phyloP scores from a whole-genome alignment of 2,329 filamentous ascomycete species.

The Clarireedia paspali region DNA sequence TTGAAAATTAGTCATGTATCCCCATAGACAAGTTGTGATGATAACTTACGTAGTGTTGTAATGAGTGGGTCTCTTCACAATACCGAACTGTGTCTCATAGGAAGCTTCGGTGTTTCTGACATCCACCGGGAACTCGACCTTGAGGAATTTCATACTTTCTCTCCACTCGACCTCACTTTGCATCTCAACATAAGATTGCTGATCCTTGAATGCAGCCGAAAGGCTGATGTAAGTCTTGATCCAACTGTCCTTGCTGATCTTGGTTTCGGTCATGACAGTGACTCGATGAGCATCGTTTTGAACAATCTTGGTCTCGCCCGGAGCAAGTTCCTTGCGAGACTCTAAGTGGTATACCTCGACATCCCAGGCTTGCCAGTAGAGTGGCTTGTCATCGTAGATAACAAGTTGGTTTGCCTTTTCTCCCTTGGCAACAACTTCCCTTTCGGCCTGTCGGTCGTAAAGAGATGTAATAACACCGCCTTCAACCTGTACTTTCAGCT shows the following conservation, averaged over 20 bases:
- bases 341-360: slow-evolving; percentile 94
- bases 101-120: slow-evolving; percentile 85
- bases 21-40: neutral
- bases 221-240: slow-evolving; percentile 81
- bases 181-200: slow-evolving; percentile 67
- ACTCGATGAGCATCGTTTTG: slow-evolving; percentile 69
- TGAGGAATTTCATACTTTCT: slow-evolving; percentile 95
- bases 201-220: slow-evolving; percentile 55
- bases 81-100: slow-evolving; percentile 92
- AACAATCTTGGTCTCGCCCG: slow-evolving; percentile 60
- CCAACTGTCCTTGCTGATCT: slow-evolving; percentile 81
- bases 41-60: slow-evolving; percentile 75
- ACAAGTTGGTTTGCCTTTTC: slow-evolving; percentile 85
- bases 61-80: slow-evolving; percentile 84
- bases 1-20: slow-evolving; percentile 21
- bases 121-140: slow-evolving; percentile 95
- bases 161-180: slow-evolving; percentile 90
- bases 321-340: slow-evolving; percentile 68
- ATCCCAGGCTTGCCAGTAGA: slow-evolving; percentile 98
- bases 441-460: slow-evolving; percentile 62
- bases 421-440: slow-evolving; percentile 68
- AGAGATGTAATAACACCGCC: slow-evolving; percentile 77
- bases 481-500: slow-evolving; percentile 65
- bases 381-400: slow-evolving; percentile 92
- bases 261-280: slow-evolving; percentile 74